A percentile compares a stretch with the other conserved stretches of the same genome.
Conservation (phyloP, 1,284 basidiomycete species). For the Neotropicomus parvogracilis region DNA sequence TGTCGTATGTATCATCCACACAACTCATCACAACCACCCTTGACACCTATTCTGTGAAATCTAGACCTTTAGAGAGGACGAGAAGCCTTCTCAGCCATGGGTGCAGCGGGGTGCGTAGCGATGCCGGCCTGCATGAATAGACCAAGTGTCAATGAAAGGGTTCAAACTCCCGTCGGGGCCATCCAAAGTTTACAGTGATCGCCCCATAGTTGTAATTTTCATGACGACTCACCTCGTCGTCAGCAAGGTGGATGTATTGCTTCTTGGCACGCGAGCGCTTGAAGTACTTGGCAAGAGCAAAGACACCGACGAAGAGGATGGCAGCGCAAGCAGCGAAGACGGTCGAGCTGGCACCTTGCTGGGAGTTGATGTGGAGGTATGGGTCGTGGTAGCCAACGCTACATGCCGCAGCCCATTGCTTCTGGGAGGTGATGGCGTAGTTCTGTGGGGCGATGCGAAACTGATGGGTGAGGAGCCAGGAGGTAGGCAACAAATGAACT, state of each 20-base stretch:
- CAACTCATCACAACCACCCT: neutral
- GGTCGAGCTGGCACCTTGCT: constrained; percentile 36
- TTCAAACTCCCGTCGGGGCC: constrained; percentile 2
- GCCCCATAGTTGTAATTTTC: constrained; percentile 14
- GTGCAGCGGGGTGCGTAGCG: constrained; percentile 17
- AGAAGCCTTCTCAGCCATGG: constrained; percentile 31
- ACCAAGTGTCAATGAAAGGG: constrained; percentile 12
- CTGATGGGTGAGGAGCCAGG: constrained; percentile 1
- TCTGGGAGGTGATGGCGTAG: constrained; percentile 64
- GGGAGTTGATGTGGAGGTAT: constrained; percentile 35
- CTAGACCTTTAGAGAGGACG: constrained; percentile 22
- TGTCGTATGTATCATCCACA: constrained; percentile 9
- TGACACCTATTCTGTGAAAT: neutral
- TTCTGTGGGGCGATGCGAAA: constrained; percentile 37
- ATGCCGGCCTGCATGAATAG: constrained; percentile 19
- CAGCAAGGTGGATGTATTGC: constrained; percentile 49
- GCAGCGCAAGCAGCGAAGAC: constrained; percentile 46
- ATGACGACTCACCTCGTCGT: constrained; percentile 53
- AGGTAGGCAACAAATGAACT: constrained; percentile 54
- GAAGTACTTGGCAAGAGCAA: constrained; percentile 39
- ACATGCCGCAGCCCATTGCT: constrained; percentile 64
- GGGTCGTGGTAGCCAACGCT: constrained; percentile 33
- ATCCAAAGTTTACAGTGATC: constrained; percentile 3
- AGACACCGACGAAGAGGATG: constrained; percentile 43
- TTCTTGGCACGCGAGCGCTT: constrained; percentile 45